These are phyloP conservation scores for Mucor racemosus DNA, from an alignment of 371 early-diverging fungal genomes.

Conservation along the genomic window DNA sequence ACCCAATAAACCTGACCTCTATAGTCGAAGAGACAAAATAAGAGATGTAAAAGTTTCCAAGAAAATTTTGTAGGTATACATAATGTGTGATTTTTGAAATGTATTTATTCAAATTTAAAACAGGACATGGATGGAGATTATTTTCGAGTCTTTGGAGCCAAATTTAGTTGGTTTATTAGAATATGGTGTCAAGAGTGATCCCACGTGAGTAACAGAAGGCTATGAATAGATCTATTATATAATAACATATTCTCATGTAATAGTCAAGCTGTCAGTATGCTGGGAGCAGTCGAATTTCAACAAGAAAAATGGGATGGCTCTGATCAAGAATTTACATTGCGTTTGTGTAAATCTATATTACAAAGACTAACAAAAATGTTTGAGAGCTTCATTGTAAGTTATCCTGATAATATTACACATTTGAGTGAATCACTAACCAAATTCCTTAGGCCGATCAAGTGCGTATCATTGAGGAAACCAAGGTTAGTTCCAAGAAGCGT, in stretches of 20 bases:
- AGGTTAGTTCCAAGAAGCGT: conserved; percentile 85
- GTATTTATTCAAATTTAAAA: conserved; percentile 31
- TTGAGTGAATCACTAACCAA: background rate
- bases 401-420: background rate
- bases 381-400: conserved; percentile 75
- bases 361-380: conserved; percentile 73
- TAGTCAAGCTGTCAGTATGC: conserved; percentile 80
- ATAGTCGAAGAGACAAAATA: conserved; percentile 57
- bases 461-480: conserved; percentile 89
- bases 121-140: conserved; percentile 74
- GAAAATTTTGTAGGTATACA: conserved; percentile 47
- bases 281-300: conserved; percentile 79
- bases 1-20: conserved; percentile 48
- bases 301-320: conserved; percentile 67
- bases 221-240: background rate
- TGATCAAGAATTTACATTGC: conserved; percentile 67
- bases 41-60: conserved; percentile 73
- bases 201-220: conserved; percentile 55
- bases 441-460: conserved; percentile 78
- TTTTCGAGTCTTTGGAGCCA: conserved; percentile 80
- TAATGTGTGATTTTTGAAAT: background rate
- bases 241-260: background rate
- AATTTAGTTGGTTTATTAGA: conserved; percentile 78
- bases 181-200: conserved; percentile 78
- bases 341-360: conserved; percentile 69